Percentiles rank a stretch among this genome's conserved stretches.
Conservation (phyloP, 805 yeast species). For the Candida chilensis region DNA sequence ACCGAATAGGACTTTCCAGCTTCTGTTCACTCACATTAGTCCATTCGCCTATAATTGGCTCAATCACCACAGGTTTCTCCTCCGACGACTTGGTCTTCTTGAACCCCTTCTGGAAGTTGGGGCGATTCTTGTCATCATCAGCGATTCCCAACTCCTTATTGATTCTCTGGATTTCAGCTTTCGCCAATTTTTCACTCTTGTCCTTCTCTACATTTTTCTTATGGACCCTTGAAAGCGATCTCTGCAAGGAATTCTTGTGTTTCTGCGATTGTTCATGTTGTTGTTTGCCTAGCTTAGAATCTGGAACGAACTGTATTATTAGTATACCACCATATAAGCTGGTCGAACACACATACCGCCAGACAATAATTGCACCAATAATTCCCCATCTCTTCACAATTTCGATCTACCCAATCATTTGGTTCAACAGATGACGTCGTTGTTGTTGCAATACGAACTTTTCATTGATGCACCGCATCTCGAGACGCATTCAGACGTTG, state of each 20-base stretch:
- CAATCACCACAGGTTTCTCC: constrained; percentile 3
- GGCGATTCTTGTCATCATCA: background rate
- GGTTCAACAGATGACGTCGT: too few relatives aligned
- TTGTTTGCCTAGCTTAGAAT: constrained; percentile 15
- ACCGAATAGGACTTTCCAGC: too few relatives aligned
- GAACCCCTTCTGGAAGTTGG: background rate
- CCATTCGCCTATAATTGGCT: constrained; percentile 3
- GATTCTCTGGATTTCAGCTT: constrained; percentile 6
- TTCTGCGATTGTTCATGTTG: constrained; percentile 21
- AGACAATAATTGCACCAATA: constrained; percentile 28
- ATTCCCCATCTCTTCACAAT: constrained; percentile 10
- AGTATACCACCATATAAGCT: background rate
- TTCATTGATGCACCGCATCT: too few relatives aligned
- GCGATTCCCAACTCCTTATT: constrained; percentile 3
- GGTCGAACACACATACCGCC: constrained; percentile 12
- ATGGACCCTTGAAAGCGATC: constrained; percentile 13
- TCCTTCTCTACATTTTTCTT: constrained; percentile 10
- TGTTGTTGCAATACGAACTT: too few relatives aligned
- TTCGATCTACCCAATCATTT: too few relatives aligned
- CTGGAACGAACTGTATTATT: constrained; percentile 33
- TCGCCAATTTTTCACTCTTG: constrained; percentile 6
- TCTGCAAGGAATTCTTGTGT: constrained; percentile 13
- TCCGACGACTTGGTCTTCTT: constrained; percentile 3
- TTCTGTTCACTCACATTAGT: constrained; percentile 2
- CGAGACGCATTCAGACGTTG: too few relatives aligned